Evolutionary conservation across 225 moss, liverwort and hornwort genomes (phyloP), one percentile per base, ranked within the genome.

Genomic region (Marchantia paleacea): DNA sequence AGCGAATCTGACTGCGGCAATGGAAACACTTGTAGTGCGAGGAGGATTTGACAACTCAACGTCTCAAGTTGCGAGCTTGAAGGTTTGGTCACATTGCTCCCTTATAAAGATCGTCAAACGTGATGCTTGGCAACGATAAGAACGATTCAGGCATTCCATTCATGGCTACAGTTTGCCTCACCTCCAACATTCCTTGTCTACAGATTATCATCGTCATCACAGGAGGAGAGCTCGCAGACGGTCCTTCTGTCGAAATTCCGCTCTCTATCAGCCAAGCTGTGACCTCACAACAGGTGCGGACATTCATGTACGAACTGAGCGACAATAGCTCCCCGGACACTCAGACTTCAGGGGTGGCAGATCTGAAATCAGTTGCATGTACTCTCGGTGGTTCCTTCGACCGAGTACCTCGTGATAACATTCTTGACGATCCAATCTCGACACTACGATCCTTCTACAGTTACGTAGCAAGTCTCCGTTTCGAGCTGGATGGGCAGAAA

Each of bases 401-500:
- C n/a, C 4, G 12, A 28, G 57, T 75, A 16, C 12, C 15, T 16
- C 55, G 55, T 19, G 29, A 75, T 16, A 52, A 14, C 29, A 75
- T 75, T 55, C 55, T 75, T 29, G 55, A 77, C 12, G 70, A 82
- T 18, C 82, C 77, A 0, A 13, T 82, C 1, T 55, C 69, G n/a
- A 26, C 60, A 11, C 18, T 82, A 7, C 58, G 50, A 14, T 71
- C 77, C 16, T 82, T 64, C 61, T 82, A 82, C 60, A 82, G 61
- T 48, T 82, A 77, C 49, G 82, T 82, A 6, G 82, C 77, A 25
- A 19, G 30, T 16, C 48, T 69, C 57, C 76, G 82, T 57, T 82
- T 82, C 57, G 6, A 31, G 6, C 9, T 68, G 7, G 52, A 58
- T 12, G 63, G 20, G 12, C 9, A 9, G 57, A 30, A 31, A 29